Conservation (phyloP, 2,329 filamentous ascomycete genomes). For the Corniculantispora saksenae region DNA sequence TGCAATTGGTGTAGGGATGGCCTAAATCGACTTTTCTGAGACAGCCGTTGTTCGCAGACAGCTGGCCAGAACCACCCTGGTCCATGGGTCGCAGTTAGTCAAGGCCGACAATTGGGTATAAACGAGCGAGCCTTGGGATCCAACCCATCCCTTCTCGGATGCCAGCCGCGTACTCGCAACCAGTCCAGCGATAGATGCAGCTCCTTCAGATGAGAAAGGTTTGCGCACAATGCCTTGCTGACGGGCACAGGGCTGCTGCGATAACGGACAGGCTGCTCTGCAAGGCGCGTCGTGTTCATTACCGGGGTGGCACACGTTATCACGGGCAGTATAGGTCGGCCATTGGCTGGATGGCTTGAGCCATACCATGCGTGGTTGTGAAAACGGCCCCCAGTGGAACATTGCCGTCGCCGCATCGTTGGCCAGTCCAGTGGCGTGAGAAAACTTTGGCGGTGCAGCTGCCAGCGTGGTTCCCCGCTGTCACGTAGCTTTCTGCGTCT, state of each 20-base stretch:
- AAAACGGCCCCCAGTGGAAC: constrained; percentile 7
- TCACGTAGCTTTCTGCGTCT: constrained; percentile 17
- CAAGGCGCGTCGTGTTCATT: neutral
- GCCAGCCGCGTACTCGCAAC: neutral
- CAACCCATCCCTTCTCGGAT: neutral
- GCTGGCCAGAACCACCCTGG: neutral
- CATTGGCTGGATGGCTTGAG: neutral
- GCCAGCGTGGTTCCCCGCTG: constrained; percentile 18
- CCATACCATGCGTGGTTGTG: neutral
- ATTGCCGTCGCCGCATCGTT: neutral
- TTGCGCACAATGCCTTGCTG: neutral
- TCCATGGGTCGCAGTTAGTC: neutral
- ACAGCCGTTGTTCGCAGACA: neutral
- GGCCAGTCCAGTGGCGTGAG: neutral
- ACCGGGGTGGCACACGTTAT: constrained; percentile 9
- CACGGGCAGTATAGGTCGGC: neutral
- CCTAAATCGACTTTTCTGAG: neutral
- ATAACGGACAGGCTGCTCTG: neutral
- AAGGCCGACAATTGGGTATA: neutral
- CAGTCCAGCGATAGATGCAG: neutral
- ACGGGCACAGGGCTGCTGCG: neutral
- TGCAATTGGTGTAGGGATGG: neutral
- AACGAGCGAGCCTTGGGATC: neutral
- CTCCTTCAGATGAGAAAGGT: too few relatives aligned
- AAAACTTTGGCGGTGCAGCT: neutral